phyloP scores from a whole-genome alignment of 805 yeast genomes.

The Kodamaea neixiangensis region DNA sequence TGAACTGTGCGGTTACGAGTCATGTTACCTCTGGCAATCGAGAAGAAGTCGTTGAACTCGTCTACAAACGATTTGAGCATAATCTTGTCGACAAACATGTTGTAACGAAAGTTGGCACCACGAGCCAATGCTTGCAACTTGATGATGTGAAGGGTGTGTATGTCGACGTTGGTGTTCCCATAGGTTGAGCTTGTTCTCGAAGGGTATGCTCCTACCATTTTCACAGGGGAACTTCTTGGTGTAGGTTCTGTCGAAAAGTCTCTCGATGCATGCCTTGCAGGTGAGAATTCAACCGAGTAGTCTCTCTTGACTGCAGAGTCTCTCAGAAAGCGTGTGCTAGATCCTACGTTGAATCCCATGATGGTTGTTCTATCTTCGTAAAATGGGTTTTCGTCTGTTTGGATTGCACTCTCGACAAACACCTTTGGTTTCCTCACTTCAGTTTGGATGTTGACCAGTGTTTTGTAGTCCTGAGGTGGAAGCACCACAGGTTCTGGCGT shows the following conservation, averaged over 20 bases:
- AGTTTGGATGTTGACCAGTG: not conserved
- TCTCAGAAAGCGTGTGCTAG: not conserved
- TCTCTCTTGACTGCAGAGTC: not conserved
- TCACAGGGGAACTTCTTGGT: not conserved
- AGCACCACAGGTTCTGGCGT: not conserved
- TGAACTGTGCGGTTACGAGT: slow-evolving; percentile 32
- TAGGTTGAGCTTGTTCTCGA: not conserved
- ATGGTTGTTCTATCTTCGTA: slow-evolving; percentile 2
- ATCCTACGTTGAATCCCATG: slow-evolving; percentile 9
- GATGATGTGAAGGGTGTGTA: slow-evolving; percentile 32
- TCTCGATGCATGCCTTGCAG: not conserved
- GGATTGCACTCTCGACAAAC: slow-evolving; percentile 12
- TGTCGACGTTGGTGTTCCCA: slow-evolving; percentile 6
- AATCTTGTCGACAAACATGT: slow-evolving; percentile 61
- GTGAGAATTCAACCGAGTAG: not conserved
- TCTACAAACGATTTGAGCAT: slow-evolving; percentile 59
- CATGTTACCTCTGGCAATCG: slow-evolving; percentile 52
- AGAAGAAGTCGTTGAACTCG: slow-evolving; percentile 50
- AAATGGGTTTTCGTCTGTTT: slow-evolving; percentile 11
- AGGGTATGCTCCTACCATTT: slow-evolving; percentile 1
- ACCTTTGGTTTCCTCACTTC: slow-evolving; percentile 4
- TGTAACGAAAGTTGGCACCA: slow-evolving; percentile 68
- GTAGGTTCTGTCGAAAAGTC: not conserved
- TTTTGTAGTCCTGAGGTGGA: not conserved
- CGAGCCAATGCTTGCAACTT: slow-evolving; percentile 68